These are phyloP conservation scores for Xylariaceae sp. DNA, from an alignment of 2,329 filamentous ascomycete genomes.

Conservation along the genomic window DNA sequence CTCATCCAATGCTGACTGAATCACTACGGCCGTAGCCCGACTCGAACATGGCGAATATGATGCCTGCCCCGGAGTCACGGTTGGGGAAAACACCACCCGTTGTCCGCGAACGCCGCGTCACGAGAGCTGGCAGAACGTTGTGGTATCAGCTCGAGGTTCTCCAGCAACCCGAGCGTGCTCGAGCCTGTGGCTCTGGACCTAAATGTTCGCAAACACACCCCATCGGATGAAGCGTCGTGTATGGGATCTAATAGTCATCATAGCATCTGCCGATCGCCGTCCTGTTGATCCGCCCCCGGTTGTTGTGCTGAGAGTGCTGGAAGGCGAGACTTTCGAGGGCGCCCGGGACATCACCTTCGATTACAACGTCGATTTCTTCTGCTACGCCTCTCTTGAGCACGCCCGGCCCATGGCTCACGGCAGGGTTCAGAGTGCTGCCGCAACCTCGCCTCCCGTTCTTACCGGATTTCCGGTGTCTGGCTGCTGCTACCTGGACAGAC, in stretches of 20 bases:
- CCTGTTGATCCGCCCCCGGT: constrained; percentile 94
- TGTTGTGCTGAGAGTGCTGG: constrained; percentile 77
- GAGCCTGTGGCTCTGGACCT: constrained; percentile 90
- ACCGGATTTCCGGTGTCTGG: constrained; percentile 93
- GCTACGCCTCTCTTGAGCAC: constrained; percentile 86
- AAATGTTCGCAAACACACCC: constrained; percentile 61
- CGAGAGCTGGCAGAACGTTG: constrained; percentile 69
- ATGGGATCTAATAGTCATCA: constrained; percentile 10
- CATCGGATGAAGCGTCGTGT: not conserved
- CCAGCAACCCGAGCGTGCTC: constrained; percentile 88
- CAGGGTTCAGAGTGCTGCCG: constrained; percentile 61
- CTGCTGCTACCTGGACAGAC: constrained; percentile 92
- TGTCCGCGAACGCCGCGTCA: constrained; percentile 44
- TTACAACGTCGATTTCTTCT: constrained; percentile 96
- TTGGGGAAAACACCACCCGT: constrained; percentile 19
- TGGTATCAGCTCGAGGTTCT: constrained; percentile 81
- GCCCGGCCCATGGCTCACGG: constrained; percentile 78
- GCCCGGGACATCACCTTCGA: constrained; percentile 74
- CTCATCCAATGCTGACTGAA: constrained; percentile 13
- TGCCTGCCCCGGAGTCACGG: constrained; percentile 17
- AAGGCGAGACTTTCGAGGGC: constrained; percentile 63
- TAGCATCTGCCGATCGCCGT: constrained; percentile 79
- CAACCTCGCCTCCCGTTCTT: constrained; percentile 72
- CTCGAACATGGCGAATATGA: constrained; percentile 22
- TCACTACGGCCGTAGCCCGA: constrained; percentile 20